Percentiles rank a stretch among this genome's conserved stretches.
phyloP scores from a whole-genome alignment of 208 protist genomes.

The Blastocrithidia nonstop region DNA sequence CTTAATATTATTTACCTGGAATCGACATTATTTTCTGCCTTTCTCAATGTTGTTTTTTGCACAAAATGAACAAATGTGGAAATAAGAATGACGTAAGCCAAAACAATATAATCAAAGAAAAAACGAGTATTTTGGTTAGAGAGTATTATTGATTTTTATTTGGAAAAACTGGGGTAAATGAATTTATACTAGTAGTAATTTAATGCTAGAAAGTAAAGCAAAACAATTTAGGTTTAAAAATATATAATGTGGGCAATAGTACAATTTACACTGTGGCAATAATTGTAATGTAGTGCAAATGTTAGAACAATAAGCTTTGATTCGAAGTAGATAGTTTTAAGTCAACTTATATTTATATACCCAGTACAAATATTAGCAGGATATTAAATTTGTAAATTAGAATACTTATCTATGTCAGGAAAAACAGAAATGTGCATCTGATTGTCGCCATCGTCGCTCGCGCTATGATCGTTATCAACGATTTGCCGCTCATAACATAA shows the following conservation, averaged over 20 bases:
- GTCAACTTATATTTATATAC: not conserved
- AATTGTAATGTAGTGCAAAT: too few species aligned
- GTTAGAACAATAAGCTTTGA: too few species aligned
- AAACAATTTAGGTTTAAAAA: too few species aligned
- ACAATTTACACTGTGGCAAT: too few species aligned
- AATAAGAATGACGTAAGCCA: not conserved
- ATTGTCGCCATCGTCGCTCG: not conserved
- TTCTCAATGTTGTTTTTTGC: not conserved
- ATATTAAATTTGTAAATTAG: not conserved
- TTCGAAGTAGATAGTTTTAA: too few species aligned
- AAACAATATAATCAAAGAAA: conserved; percentile 1
- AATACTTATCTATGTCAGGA: not conserved
- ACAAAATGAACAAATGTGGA: conserved; percentile 6
- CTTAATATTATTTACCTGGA: not conserved
- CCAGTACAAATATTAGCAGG: not conserved
- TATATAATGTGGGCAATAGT: too few species aligned
- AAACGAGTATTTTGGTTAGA: too few species aligned
- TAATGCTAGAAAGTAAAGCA: too few species aligned
- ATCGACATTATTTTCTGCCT: not conserved
- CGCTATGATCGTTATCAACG: conserved; percentile 10
- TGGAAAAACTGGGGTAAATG: too few species aligned
- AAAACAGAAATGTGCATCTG: not conserved
- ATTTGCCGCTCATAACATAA: conserved; percentile 51
- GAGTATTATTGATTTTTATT: too few species aligned
- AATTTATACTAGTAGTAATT: too few species aligned